Base-by-base conservation (phyloP, 176 grass and related monocot genomes). In the Microstegium vimineum region DNA sequence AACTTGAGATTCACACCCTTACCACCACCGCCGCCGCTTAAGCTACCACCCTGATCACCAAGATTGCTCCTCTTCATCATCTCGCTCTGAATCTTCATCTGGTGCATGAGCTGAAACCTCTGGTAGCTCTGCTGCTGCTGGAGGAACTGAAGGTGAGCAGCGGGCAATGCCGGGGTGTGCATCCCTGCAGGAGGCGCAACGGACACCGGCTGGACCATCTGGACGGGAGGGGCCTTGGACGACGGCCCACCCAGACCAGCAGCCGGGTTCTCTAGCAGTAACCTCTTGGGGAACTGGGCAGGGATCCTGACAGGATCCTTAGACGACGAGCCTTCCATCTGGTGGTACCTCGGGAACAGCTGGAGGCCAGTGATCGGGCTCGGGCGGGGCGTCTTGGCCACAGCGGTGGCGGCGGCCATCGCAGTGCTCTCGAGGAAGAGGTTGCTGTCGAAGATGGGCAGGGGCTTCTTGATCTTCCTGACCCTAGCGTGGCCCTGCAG, bases 41-140 rank as follows among this genome's bases (percentile, higher is more conserved):
- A 26, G 36, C 60, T 73, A 45, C 82, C 82, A 69, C 84, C 49
- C 61, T 86, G 88, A 28, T 90, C 84, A 62, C 69, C 84, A 62
- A 73, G 79, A n/a, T 20, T 81, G 46, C 87, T 87, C 77, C 83
- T 93, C 80, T 79, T 91, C 18, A 88, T 73, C 89, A 91, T 94
- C 62, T 94, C 93, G 9, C 37, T 94, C 79, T 99, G 97, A 41
- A 96, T 35, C 87, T 94, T 96, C 81, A 94, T 86, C 85, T 96
- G 97, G 16, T 99, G 97, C 87, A 94, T 65, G 56, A 99, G 60
- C 73, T 99, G 97, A 56, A 90, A 88, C 84, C 89, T 88, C 82
- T 99, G 93, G 66, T 88, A 93, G 89, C 82, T 93, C 79, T 95
- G 92, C 23, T 93, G 86, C 82, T 98, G 92, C 75, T 95, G 95